Evolutionary conservation across 257 asterid species (phyloP), one percentile per base, ranked within the genome.

Genomic region (Verbena officinalis): DNA sequence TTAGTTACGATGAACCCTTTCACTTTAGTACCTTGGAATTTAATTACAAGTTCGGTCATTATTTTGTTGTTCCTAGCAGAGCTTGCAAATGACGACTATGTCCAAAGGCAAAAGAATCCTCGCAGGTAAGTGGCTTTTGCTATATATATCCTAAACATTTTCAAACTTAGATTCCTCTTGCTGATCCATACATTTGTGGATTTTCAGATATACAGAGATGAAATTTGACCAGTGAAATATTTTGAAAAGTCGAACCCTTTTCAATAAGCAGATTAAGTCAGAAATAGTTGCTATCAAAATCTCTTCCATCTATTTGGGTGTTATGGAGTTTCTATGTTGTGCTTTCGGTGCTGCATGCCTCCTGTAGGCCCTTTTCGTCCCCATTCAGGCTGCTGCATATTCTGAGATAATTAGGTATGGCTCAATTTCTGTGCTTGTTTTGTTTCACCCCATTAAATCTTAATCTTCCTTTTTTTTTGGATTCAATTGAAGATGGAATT

Each of bases 121-220:
- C 95, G 96, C 74, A 86, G 96, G 97, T 71, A 74, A 63, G 80
- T 66, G 68, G 36, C 17, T 34, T 53, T 65, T 67, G 40, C 23
- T 62, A 6, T 64, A 6, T 64, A 38, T 46, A 9, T 9, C 22
- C 23, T 54, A 15, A 31, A 36, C 54, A 3, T 45, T 61, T 38
- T 17, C 19, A n/a, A n/a, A 31, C 8, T 23, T 45, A 24, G 24
- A 7, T 49, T 9, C 38, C 59, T 24, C 16, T 10, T 60, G 14
- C 73, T 68, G 40, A 62, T 30, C 12, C 7, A 19, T 44, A 44
- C 44, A n/a, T 36, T 58, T 9, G 53, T 73, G 53, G 52, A 36
- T 69, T 44, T 77, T 83, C 92, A 91, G 98, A 86, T 91, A 92
- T 72, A 82, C 97, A 21, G 97, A 87, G 81, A 92, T 92, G 98